Percentiles rank a stretch among this genome's conserved stretches.
phyloP scores from a whole-genome alignment of 2,329 filamentous ascomycete species.

The Pyricularia grisea region DNA sequence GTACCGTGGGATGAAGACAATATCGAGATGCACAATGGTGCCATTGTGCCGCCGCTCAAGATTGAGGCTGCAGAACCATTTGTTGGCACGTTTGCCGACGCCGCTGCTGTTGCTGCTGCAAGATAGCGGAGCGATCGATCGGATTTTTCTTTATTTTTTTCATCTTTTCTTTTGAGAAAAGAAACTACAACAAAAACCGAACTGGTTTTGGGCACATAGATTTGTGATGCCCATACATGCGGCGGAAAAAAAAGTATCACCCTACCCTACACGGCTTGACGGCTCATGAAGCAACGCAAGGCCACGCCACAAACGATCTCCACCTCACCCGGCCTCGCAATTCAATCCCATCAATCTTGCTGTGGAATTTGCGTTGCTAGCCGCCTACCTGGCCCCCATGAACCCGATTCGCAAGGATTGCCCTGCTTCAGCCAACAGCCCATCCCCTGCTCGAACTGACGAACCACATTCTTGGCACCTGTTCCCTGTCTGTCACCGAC shows the following conservation, averaged over 20 bases:
- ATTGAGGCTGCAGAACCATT: constrained; percentile 32
- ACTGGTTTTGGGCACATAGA: background rate
- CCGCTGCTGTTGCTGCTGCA: constrained; percentile 21
- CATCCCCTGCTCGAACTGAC: background rate
- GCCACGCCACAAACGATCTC: background rate
- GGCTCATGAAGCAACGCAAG: background rate
- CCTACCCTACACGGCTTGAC: background rate
- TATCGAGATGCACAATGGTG: constrained; percentile 28
- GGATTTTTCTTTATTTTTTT: too few species aligned
- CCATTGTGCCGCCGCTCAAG: constrained; percentile 25
- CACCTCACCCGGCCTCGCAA: background rate
- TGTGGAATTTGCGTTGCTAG: background rate
- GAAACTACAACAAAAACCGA: background rate
- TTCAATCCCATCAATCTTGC: background rate
- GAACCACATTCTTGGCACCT: background rate
- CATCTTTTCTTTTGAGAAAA: background rate
- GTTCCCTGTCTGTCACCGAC: background rate
- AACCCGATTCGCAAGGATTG: background rate
- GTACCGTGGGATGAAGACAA: constrained; percentile 39
- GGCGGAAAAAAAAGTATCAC: background rate
- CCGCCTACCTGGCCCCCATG: background rate
- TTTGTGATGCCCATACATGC: background rate
- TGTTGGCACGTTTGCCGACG: constrained; percentile 52
- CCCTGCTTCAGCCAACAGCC: background rate
- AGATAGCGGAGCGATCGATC: background rate